Conservation (phyloP, 331 rosid species). For the Malus hybrid region DNA sequence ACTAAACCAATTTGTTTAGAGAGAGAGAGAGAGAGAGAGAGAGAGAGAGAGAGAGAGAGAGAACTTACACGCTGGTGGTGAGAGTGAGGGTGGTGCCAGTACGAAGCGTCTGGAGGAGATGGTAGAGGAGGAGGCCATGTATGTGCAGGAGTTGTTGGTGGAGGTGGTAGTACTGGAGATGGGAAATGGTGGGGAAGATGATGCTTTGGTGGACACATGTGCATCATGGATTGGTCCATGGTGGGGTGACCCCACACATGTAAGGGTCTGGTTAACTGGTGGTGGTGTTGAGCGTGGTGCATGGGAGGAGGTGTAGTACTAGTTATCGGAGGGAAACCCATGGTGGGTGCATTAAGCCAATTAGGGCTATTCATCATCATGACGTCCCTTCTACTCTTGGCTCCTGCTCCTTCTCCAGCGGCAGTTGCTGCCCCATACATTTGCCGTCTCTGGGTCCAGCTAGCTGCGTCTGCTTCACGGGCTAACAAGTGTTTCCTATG, state of each 20-base stretch:
- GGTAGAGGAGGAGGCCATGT: slow-evolving; percentile 30
- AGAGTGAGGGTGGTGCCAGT: slow-evolving; percentile 36
- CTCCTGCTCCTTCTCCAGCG: slow-evolving; percentile 20
- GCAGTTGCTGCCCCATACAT: slow-evolving; percentile 24
- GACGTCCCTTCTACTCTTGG: slow-evolving; percentile 19
- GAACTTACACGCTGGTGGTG: slow-evolving; percentile 43
- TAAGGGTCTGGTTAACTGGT: slow-evolving; percentile 59
- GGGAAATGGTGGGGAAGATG: slow-evolving; percentile 28
- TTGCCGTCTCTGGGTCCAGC: slow-evolving; percentile 77
- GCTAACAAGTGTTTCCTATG: slow-evolving; percentile 86
- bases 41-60: no score
- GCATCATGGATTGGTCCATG: slow-evolving; percentile 51
- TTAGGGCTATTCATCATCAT: not conserved
- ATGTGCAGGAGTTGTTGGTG: slow-evolving; percentile 14
- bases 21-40: not conserved
- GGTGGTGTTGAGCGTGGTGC: slow-evolving; percentile 18
- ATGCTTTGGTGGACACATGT: slow-evolving; percentile 70
- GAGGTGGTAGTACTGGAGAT: slow-evolving; percentile 21
- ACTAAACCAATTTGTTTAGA: not conserved
- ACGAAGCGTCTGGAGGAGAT: slow-evolving; percentile 41
- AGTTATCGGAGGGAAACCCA: slow-evolving; percentile 62
- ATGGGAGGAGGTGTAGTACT: slow-evolving; percentile 1
- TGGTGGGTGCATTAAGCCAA: slow-evolving; percentile 51
- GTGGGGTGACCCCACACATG: slow-evolving; percentile 98
- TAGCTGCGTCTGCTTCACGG: slow-evolving; percentile 94